Evolutionary conservation across 805 yeast genomes (phyloP), one percentile per base, ranked within the genome.

Genomic region (Ogataea corticis): DNA sequence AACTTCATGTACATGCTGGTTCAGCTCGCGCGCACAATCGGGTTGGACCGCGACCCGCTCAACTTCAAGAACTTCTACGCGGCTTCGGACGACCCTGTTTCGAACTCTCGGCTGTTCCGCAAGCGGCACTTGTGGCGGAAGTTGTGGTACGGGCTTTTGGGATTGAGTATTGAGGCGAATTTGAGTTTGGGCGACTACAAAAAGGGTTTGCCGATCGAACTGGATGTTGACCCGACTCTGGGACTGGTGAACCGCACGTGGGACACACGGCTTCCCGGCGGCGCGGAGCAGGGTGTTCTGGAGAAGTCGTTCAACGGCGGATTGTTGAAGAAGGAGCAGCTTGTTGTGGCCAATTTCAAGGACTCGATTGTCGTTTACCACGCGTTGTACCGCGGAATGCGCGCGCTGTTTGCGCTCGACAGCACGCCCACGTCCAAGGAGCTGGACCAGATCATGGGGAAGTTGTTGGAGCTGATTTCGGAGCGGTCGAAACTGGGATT

Each of bases 1-100:
- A 65, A 58, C 36, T 68, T 65, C 41, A 58, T 65, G 56, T 52
- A 61, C 18, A 60, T 59, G 57, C 53, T 76, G 33, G 62, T 75
- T 10, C 71, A 73, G 42, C 60, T 73, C 57, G 80, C 80, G 2
- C 65, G 64, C 43, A 68, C 72, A 3, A 64, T 76, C 27, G 80
- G 80, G 1, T 54, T 77, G 40, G 72, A 76, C 49, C 55, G 81
- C 19, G 81, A 77, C 51, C 79, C 79, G 1, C 65, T 70, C 32
- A 64, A 68, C 43, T 72, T 67, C 54, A 62, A 63, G 30, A 64
- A 65, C 45, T 62, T 64, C 44, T 64, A 67, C 46, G 42, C 57
- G 10, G 49, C 54, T 13, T 48, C 57, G 3, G 63, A 57, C 36
- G 68, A 62, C 40, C 57, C 59, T 49, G 57, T 54, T 25, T 54